These are phyloP conservation scores for Diaporthe eres DNA, from an alignment of 2,329 filamentous ascomycete species.

Conservation along the genomic window DNA sequence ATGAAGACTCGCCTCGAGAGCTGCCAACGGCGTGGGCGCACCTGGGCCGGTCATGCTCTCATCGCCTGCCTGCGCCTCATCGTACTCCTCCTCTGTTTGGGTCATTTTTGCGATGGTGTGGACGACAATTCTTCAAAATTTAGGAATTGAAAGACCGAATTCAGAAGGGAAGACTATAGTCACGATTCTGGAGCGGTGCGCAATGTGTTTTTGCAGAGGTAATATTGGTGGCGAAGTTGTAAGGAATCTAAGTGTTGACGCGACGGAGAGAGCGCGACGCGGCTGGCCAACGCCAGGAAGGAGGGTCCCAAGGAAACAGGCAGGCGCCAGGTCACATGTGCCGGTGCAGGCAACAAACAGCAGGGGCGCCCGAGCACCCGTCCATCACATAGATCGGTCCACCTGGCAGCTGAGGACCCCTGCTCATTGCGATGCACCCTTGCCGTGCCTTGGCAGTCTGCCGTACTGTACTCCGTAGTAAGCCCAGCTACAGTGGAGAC, in stretches of 20 bases:
- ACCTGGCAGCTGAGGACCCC: neutral
- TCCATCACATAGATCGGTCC: neutral
- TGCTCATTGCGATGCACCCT: neutral
- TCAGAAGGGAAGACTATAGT: neutral
- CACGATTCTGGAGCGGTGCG: neutral
- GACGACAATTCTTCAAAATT: neutral
- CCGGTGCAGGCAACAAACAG: neutral
- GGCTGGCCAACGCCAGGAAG: neutral
- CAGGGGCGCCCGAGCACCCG: neutral
- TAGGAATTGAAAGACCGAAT: neutral
- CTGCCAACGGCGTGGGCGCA: conserved; percentile 89
- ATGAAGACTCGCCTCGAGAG: conserved; percentile 79
- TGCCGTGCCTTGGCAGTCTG: neutral
- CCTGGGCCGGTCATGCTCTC: conserved; percentile 87
- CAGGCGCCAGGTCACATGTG: conserved; percentile 36
- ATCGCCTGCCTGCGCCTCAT: conserved; percentile 76
- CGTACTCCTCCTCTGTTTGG: conserved; percentile 73
- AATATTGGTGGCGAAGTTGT: conserved; percentile 12
- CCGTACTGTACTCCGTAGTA: neutral
- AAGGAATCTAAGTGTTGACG: conserved; percentile 31
- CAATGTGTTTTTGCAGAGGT: neutral
- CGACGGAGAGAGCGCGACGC: conserved; percentile 27
- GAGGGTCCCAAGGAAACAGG: conserved; percentile 1
- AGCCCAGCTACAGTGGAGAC: conserved; percentile 12
- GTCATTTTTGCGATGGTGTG: conserved; percentile 54